phyloP scores from a whole-genome alignment of 169 alveolate genomes.

The Fabrea salina region DNA sequence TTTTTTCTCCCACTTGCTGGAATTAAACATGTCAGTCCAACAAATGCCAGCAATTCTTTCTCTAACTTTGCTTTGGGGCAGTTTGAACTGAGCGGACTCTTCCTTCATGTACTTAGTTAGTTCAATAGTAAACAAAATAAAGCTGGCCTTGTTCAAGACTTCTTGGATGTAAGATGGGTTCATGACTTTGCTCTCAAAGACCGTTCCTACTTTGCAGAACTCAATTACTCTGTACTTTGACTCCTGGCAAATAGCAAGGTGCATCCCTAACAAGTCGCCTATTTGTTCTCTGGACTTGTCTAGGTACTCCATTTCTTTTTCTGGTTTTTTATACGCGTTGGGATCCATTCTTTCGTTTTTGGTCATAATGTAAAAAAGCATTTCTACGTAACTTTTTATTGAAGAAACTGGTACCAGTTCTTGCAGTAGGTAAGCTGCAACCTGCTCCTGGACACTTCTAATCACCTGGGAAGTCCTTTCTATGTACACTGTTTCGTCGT shows the following conservation, averaged over 20 bases:
- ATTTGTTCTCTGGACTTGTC: not conserved
- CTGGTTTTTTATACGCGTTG: not conserved
- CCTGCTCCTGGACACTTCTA: slow-evolving; percentile 31
- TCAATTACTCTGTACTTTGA: slow-evolving; percentile 15
- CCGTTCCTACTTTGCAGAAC: slow-evolving; percentile 12
- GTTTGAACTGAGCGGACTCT: not conserved
- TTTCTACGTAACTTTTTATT: not conserved
- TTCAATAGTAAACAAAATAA: not conserved
- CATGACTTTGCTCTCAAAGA: not conserved
- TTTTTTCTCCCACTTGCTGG: not conserved
- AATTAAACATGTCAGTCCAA: not conserved
- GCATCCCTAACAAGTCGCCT: not conserved
- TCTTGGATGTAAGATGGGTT: slow-evolving; percentile 19
- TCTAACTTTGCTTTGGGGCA: not conserved
- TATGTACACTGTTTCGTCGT: not conserved
- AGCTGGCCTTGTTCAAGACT: not conserved
- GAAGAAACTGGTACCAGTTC: not conserved
- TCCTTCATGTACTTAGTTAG: slow-evolving; percentile 9
- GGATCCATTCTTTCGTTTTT: not conserved
- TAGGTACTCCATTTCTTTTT: not conserved
- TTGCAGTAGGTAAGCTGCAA: slow-evolving; percentile 8
- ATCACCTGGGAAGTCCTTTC: slow-evolving; percentile 18
- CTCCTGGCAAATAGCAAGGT: slow-evolving; percentile 2
- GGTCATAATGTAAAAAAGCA: slow-evolving; percentile 24
- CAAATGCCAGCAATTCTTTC: not conserved